Base-by-base conservation (phyloP, 176 grass and related monocot genomes). In the Miscanthus lutarioriparius region DNA sequence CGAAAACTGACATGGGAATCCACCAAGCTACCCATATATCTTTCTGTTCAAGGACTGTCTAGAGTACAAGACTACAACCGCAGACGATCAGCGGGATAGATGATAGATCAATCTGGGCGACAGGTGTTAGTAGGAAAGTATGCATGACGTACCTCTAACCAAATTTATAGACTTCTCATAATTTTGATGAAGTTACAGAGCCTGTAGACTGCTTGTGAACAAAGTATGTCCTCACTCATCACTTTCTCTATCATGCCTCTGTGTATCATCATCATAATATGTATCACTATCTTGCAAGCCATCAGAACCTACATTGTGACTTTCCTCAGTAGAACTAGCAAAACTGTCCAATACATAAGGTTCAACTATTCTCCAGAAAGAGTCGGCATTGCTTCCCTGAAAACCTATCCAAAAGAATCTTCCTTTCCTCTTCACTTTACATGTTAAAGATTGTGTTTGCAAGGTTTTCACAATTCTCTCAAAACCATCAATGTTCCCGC, bases 351-450 rank as follows among this genome's bases (percentile, higher is more conserved):
- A 89, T 40, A 92, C 63, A 77, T 89, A 94, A 23, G 91, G 88
- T 72, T 92, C 84, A 81, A 89, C 70, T 32, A 89, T 51, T 76
- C 89, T 90, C 88, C 91, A 94, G 85, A 99, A 94, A 75, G 44
- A 78, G 77, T 89, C 90, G 0, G 91, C 87, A 89, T 90, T 92
- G 66, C 48, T 86, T 64, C 96, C 91, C 86, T 91, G 93, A 59
- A 99, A 90, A 74, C 93, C 93, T 84, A 96, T 88, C 93, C 96
- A 96, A 76, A 92, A 89, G 53, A 92, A 89, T 85, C 48, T 87
- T 25, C 93, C 90, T 68, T 99, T 96, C 82, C 84, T 94, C 91
- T 96, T 99, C 41, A 96, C 78, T 96, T 90, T 99, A 68, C 90
- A 88, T 67, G 73, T 48, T 67, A 96, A 83, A 30, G 91, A 92